Percentiles rank a stretch among this genome's conserved stretches.
These are phyloP conservation scores for Polygonum maritimum DNA, from an alignment of 148 eudicot species.

Conservation along the genomic window DNA sequence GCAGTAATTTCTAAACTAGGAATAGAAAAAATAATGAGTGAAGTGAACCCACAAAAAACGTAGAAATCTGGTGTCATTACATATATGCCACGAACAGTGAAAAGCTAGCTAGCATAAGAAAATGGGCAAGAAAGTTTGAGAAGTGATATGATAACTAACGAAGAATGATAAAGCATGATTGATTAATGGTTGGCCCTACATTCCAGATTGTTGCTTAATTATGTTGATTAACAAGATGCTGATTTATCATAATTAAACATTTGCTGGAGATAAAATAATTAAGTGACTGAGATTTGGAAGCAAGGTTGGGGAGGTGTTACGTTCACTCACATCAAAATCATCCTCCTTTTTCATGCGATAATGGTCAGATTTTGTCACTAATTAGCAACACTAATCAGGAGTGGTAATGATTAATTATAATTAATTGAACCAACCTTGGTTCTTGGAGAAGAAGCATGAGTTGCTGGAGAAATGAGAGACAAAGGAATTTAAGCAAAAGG, in stretches of 20 bases:
- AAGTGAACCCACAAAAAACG: background rate
- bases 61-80: background rate
- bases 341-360: background rate
- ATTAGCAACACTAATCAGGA: conserved; percentile 4
- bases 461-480: conserved; percentile 1
- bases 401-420: background rate
- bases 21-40: background rate
- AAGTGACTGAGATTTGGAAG: background rate
- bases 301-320: background rate
- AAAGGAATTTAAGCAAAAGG: background rate
- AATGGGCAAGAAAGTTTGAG: background rate
- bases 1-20: background rate
- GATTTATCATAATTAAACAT: background rate
- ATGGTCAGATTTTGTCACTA: conserved; percentile 4
- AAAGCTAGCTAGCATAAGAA: background rate
- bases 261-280: background rate
- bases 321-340: background rate
- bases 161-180: background rate
- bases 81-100: background rate
- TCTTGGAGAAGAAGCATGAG: conserved; percentile 5
- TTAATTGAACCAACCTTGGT: conserved; percentile 2
- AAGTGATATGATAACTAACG: background rate
- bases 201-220: conserved; percentile 3
- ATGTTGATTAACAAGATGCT: background rate
- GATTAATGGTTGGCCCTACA: background rate